phyloP scores from a whole-genome alignment of 2,329 filamentous ascomycete species.

The Fusarium humuli region DNA sequence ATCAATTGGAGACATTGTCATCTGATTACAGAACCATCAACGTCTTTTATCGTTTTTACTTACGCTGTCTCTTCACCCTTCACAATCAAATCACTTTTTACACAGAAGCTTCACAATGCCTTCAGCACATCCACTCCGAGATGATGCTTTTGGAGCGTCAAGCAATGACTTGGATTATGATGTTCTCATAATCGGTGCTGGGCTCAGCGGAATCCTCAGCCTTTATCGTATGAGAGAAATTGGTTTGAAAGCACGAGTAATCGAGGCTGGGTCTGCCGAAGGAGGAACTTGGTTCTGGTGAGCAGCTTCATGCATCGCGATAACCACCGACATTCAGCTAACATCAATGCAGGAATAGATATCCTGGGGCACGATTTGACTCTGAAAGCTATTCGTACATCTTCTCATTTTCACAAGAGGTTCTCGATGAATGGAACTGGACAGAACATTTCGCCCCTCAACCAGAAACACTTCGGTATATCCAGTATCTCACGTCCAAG shows the following conservation, averaged over 20 bases:
- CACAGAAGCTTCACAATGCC: slow-evolving; percentile 18
- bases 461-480: slow-evolving; percentile 56
- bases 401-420: slow-evolving; percentile 46
- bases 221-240: slow-evolving; percentile 56
- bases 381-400: slow-evolving; percentile 34
- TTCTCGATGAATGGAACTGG: slow-evolving; percentile 57
- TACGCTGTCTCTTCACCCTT: neutral
- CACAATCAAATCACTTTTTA: neutral
- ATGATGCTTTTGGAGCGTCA: slow-evolving; percentile 14
- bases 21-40: neutral
- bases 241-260: slow-evolving; percentile 50
- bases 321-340: neutral
- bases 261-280: slow-evolving; percentile 56
- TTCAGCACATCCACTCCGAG: slow-evolving; percentile 18
- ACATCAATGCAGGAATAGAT: slow-evolving; percentile 50
- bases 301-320: neutral
- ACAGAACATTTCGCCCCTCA: slow-evolving; percentile 50
- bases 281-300: slow-evolving; percentile 62
- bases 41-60: neutral
- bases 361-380: slow-evolving; percentile 57
- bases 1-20: neutral
- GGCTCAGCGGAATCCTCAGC: slow-evolving; percentile 55
- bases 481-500: slow-evolving; percentile 56
- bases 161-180: slow-evolving; percentile 34
- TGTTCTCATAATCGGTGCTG: slow-evolving; percentile 39